These are phyloP conservation scores for Phytophthora syringae DNA, from an alignment of 352 stramenopile genomes.

Conservation along the genomic window DNA sequence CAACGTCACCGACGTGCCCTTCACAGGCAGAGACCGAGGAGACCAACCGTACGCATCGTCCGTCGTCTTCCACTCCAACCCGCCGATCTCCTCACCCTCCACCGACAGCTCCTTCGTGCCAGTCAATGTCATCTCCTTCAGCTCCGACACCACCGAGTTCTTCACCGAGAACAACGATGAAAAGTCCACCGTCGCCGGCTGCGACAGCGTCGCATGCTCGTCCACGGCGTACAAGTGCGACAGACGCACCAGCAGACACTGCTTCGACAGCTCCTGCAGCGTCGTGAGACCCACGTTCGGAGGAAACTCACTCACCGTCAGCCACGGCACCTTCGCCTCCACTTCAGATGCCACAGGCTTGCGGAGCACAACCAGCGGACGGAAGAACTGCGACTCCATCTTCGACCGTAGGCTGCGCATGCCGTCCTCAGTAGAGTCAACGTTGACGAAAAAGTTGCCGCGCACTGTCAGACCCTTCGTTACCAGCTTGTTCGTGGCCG, in stretches of 20 bases:
- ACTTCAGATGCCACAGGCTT: conserved; percentile 31
- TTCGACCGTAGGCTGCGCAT: conserved; percentile 63
- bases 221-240: conserved; percentile 94
- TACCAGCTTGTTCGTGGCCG: conserved; percentile 57
- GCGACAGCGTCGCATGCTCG: conserved; percentile 84
- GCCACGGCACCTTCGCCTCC: conserved; percentile 70
- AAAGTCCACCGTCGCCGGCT: conserved; percentile 80
- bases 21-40: conserved; percentile 47
- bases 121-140: conserved; percentile 91
- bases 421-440: conserved; percentile 60
- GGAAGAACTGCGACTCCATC: conserved; percentile 78
- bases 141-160: conserved; percentile 55
- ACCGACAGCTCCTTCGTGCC: conserved; percentile 68
- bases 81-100: conserved; percentile 31
- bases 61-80: conserved; percentile 49
- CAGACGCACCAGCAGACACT: conserved; percentile 91
- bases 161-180: conserved; percentile 57
- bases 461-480: conserved; percentile 74
- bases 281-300: conserved; percentile 95
- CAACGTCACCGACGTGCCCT: conserved; percentile 71
- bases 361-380: conserved; percentile 62
- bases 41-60: conserved; percentile 36
- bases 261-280: conserved; percentile 76
- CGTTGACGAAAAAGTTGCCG: conserved; percentile 73
- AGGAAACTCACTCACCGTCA: conserved; percentile 81